Evolutionary conservation across 768 basidiomycete species (phyloP), one percentile per base, ranked within the genome.

Genomic region (Lactifluus volemus): DNA sequence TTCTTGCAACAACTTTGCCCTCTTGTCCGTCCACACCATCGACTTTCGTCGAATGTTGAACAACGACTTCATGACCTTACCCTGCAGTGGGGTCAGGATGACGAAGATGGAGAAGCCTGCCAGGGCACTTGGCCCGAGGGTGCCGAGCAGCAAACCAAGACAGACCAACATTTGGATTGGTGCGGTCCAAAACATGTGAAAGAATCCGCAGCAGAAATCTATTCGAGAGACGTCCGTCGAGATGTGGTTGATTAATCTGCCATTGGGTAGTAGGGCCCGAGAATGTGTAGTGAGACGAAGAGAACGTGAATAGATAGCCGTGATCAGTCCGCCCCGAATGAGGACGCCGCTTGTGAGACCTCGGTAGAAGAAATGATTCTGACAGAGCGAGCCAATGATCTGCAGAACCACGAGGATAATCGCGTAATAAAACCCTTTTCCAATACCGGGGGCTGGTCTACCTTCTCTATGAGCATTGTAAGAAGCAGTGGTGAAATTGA

Each of bases 201-300:
- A 88, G 74, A 85, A 89, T 19, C 85, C 78, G 67, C 82, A 78
- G 67, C 86, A 88, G 67, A 93, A 97, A 70, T 98, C 93, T 69
- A 98, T 89, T 21, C 94, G 82, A 32, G 89, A 92, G 21, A 95
- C 84, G 69, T 94, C 92, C 1, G 89, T 92, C 5, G 90, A 92
- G 62, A 98, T 95, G 74, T 96, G 92, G 65, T 93, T 95, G 64
- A 97, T 87, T 11, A 97, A 81, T 69, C 88, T 88, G 21, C 93
- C 95, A 68, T 92, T 97, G 1, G 89, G 84, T 47, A 95, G 79
- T 9, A 82, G 84, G 1, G 85, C 84, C 7, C 95, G 82, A 6
- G 92, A 84, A 45, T 90, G 85, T 17, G 88, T 81, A 2, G 89
- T 88, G 36, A 98, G 79, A 30, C 76, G 80, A 25, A 97, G 77